Base-by-base conservation (phyloP, 2,329 filamentous ascomycete species). In the Fusarium nygamai region DNA sequence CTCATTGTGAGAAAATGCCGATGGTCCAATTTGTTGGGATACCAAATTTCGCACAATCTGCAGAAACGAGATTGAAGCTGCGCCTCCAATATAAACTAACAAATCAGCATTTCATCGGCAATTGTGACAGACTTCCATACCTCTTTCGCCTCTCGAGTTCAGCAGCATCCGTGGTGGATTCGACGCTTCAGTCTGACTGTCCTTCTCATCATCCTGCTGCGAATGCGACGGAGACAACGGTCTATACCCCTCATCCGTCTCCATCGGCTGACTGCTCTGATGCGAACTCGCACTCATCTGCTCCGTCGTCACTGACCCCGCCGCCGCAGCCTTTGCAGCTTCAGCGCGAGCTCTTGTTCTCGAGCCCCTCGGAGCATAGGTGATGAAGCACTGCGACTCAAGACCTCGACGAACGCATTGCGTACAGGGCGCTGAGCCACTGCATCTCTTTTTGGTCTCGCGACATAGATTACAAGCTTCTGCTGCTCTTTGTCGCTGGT, bases 61-160 rank as follows among this genome's bases (percentile, higher is more conserved):
- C 2, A 90, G 79, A 65, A 90, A 90, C 0, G 88, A 90, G 20
- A 91, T 80, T 0, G 87, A 85, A 3, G 86, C 86, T 16, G 85
- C 85, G n/a, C 84, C 82, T n/a, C 86, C 84, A 54, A 88, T 82
- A 57, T 85, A 88, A 1, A 88, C 85, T 88, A 41, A 5, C 9
- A 3, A 6, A 3, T 75, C 1, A 78, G 50, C 4, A 56, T 12
- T 1, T 33, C 24, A 12, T 54, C n/a, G 2, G 3, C 3, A 36
- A 64, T 5, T 7, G 13, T 12, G 27, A 20, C 22, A 20, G 4
- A 5, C 22, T 8, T 20, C 12, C 27, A 43, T 80, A 88, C 87
- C 84, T 84, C 84, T 83, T 74, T 90, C 87, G 8, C 88, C 87
- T 24, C 86, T 85, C 1, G 85, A 81, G 71, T 88, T 89, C 7